These are phyloP conservation scores for Claviceps sorghi DNA, from an alignment of 2,329 filamentous ascomycete species.

Conservation along the genomic window DNA sequence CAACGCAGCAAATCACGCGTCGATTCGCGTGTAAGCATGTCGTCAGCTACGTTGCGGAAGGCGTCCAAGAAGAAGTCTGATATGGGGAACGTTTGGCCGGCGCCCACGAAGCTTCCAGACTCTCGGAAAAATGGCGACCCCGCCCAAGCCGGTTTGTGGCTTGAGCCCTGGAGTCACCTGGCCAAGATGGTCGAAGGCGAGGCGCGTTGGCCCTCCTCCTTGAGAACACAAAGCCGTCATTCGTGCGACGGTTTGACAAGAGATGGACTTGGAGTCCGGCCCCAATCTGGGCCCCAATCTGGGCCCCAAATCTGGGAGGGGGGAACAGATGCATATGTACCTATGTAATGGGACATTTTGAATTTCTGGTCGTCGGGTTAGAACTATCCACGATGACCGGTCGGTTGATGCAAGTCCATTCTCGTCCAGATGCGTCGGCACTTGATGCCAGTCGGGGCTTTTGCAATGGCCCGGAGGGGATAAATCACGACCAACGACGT, in stretches of 20 bases:
- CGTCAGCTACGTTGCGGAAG: not conserved
- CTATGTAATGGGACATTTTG: too few relatives aligned
- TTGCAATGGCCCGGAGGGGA: not conserved
- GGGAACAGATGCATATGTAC: too few relatives aligned
- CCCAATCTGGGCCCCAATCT: not conserved
- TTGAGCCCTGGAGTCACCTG: conserved; percentile 7
- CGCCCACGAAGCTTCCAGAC: not conserved
- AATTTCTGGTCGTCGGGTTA: too few relatives aligned
- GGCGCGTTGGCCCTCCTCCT: not conserved
- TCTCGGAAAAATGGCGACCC: conserved; percentile 3
- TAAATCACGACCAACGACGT: not conserved
- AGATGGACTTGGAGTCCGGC: not conserved
- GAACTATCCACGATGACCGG: not conserved
- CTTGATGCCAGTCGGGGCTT: not conserved
- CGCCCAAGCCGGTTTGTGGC: conserved; percentile 6
- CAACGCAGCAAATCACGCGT: too few relatives aligned
- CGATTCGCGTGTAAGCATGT: not conserved
- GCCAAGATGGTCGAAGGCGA: not conserved
- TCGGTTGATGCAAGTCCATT: not conserved
- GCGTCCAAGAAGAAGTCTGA: not conserved
- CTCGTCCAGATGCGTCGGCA: not conserved
- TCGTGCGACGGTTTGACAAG: not conserved
- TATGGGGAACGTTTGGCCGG: not conserved
- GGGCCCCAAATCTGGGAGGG: too few relatives aligned
- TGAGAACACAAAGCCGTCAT: not conserved